Percentiles rank a stretch among this genome's conserved stretches.
These are phyloP conservation scores for Phylloporus sp. DNA, from an alignment of 768 basidiomycete genomes.

Conservation along the genomic window DNA sequence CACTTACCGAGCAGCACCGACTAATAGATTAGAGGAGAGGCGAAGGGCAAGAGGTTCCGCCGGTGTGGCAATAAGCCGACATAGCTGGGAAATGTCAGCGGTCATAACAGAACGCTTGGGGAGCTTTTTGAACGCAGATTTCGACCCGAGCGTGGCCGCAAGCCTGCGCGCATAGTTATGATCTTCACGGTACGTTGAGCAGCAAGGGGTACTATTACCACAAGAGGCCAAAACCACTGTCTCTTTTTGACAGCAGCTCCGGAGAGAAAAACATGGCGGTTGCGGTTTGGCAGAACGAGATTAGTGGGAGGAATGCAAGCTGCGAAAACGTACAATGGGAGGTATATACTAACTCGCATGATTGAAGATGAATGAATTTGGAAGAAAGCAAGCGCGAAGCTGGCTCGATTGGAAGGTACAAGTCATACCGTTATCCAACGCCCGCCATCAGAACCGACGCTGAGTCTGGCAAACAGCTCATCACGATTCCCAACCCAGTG, in stretches of 20 bases:
- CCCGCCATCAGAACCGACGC: slow-evolving; percentile 45
- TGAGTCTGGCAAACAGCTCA: slow-evolving; percentile 61
- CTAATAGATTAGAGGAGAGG: slow-evolving; percentile 84
- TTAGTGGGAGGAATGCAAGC: neutral
- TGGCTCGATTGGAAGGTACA: slow-evolving; percentile 10
- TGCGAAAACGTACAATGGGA: slow-evolving; percentile 5
- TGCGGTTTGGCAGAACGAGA: neutral
- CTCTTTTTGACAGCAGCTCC: slow-evolving; percentile 74
- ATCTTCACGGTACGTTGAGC: neutral
- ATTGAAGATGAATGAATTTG: slow-evolving; percentile 5
- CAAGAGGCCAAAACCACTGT: slow-evolving; percentile 86
- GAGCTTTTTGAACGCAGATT: slow-evolving; percentile 80
- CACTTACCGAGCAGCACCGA: slow-evolving; percentile 81
- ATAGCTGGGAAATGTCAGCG: slow-evolving; percentile 79
- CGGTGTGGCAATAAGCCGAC: slow-evolving; percentile 78
- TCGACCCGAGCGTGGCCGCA: slow-evolving; percentile 85
- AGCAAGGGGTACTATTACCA: slow-evolving; percentile 45
- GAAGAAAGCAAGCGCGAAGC: slow-evolving; percentile 23
- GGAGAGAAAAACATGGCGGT: slow-evolving; percentile 78
- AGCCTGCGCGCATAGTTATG: slow-evolving; percentile 52
- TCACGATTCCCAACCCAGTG: slow-evolving; percentile 58
- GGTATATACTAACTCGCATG: slow-evolving; percentile 7
- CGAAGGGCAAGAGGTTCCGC: slow-evolving; percentile 81
- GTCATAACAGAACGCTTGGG: slow-evolving; percentile 80
- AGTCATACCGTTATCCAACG: slow-evolving; percentile 48